Base-by-base conservation (phyloP, 164 flowering plant genomes). In the Vitis riparia region DNA sequence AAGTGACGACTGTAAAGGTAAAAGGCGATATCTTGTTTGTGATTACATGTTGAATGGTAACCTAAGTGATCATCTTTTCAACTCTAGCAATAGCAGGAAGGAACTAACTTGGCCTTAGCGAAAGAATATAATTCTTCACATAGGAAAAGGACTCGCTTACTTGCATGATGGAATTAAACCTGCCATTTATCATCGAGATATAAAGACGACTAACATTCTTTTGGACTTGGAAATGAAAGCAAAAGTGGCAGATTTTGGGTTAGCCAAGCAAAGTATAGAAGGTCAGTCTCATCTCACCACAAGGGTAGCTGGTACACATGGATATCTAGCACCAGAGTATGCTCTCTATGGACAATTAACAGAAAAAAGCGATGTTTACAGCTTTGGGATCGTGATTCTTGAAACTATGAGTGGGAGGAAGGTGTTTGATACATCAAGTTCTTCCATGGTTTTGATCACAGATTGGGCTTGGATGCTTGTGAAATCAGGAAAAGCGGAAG, bases 401-500 rank as follows among this genome's bases (percentile, higher is more conserved):
- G 82, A 81, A 47, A 67, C 73, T 0, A 76, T 81, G 80, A 73
- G 82, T 14, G 82, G 84, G 9, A 76, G 76, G 64, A 76, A 78
- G 23, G 84, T 67, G 27, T 66, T 79, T 0, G 81, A 82, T 51
- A 63, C 71, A 13, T 50, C 76, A 8, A 68, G 60, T 30, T 59
- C 75, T 5, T 48, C 69, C 0, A 16, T 71, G 17, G 15, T 78
- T 48, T 17, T 80, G 78, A 79, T 82, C 17, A 76, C 85, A 9
- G 85, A 82, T 52, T 82, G 85, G 85, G 83, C 79, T 1, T 82
- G 83, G 83, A 66, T 2, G 71, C 63, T 60, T 1, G 79, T 75
- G 17, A 79, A 80, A 56, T 66, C 73, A 1, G 79, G 79, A 5
- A 65, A 59, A 0, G 61, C 77, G 11, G 60, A 77, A 0, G 69